A percentile compares a stretch with the other conserved stretches of the same genome.
Evolutionary conservation across 257 asterid genomes (phyloP).

Genomic region (Forsythia viridissima): DNA sequence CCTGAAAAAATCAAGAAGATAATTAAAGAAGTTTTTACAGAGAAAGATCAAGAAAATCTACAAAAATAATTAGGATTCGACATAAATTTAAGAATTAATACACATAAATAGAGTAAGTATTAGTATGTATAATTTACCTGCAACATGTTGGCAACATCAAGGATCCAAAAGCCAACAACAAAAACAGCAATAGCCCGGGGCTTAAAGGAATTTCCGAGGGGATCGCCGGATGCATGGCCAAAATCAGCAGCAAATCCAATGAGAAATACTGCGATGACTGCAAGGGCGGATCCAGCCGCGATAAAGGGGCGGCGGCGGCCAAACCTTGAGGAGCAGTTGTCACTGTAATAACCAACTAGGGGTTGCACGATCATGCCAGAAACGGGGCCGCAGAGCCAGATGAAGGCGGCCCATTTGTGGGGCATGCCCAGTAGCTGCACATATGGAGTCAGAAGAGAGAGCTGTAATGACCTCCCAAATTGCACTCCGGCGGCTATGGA

Average conservation of each 20-base stretch:
- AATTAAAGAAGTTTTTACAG: too few relatives aligned
- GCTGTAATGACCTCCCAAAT: slow-evolving; percentile 95
- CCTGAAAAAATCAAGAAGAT: slow-evolving; percentile 42
- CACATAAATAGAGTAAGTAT: too few relatives aligned
- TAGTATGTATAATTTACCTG: slow-evolving; percentile 47
- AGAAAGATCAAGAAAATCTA: too few relatives aligned
- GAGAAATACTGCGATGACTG: slow-evolving; percentile 63
- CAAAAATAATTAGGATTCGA: too few relatives aligned
- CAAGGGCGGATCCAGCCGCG: slow-evolving; percentile 73
- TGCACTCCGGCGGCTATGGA: slow-evolving; percentile 88
- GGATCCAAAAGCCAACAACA: slow-evolving; percentile 87
- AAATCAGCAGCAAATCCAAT: slow-evolving; percentile 88
- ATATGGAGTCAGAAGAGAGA: slow-evolving; percentile 82
- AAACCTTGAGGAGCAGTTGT: slow-evolving; percentile 61
- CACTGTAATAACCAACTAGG: slow-evolving; percentile 83
- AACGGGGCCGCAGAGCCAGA: slow-evolving; percentile 90
- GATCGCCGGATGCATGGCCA: slow-evolving; percentile 74
- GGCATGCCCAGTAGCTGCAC: slow-evolving; percentile 84
- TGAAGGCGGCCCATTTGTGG: slow-evolving; percentile 67
- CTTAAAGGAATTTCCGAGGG: slow-evolving; percentile 38
- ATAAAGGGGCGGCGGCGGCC: slow-evolving; percentile 90
- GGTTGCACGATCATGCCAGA: slow-evolving; percentile 92
- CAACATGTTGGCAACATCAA: slow-evolving; percentile 84
- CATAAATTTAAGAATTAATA: too few relatives aligned
- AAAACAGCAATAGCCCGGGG: slow-evolving; percentile 77